Base-by-base conservation (phyloP, 768 basidiomycete genomes). In the Krasilnikovozyma curviuscula region DNA sequence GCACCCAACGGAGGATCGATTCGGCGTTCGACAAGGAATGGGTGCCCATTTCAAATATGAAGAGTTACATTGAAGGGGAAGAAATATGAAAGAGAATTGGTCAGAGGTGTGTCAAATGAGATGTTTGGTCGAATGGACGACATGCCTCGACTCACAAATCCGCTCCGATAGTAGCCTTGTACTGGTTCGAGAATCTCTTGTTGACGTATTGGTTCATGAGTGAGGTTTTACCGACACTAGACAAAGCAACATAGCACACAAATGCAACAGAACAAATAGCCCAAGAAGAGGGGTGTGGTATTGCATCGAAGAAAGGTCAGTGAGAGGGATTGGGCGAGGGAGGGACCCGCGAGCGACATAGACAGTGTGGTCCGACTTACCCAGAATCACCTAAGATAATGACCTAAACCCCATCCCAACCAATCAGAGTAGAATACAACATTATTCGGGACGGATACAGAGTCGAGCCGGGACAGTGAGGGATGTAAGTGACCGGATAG, bases 151-250 rank as follows among this genome's bases (percentile, higher is more conserved):
- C 50, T 30, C 39, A 52, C 50, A 52, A 52, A 30, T 52, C 50
- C 57, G 44, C 52, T 58, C 65, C 61, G 50, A 66, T 66, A 8
- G 93, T 97, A 16, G 93, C 93, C 70, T 97, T 97, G 75, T 98
- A 98, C 69, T 95, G 91, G 69, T 89, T 93, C 66, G 83, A 86
- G 68, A 97, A 98, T 54, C 93, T 81, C 68, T 95, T 97, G 76
- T 95, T 97, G 56, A 98, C 93, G 70, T 93, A 97, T 69, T 98
- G 93, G 71, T 95, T 95, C 93, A 98, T 98, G 59, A 98, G 80
- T 25, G 91, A 97, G 34, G 93, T 97, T 80, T 97, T 97, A 35
- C 89, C 91, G 65, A 95, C 91, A 49, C 89, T 89, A 59, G 16
- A 18, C 7, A 12, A 9, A 30, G 39, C 40, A 28, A 18, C 24